Conservation (phyloP, 1,139 yeast genomes). For the Magnusiomyces fungicola region DNA sequence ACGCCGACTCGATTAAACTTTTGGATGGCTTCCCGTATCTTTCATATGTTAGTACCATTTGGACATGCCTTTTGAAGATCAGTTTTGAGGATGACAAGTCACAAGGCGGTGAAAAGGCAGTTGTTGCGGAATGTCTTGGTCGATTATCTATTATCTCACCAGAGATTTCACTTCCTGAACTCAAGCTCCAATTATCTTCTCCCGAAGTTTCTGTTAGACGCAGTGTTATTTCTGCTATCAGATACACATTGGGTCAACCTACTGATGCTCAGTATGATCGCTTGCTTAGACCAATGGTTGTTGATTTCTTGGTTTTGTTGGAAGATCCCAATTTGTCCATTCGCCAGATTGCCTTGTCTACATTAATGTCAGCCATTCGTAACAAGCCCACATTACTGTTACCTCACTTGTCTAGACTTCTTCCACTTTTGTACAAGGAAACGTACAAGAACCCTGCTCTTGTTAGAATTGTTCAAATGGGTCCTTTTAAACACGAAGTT, state of each 20-base stretch:
- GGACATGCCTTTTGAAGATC: conserved; percentile 24
- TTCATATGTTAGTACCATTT: conserved; percentile 18
- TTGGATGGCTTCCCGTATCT: conserved; percentile 8
- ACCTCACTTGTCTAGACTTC: conserved; percentile 43
- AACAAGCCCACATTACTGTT: conserved; percentile 47
- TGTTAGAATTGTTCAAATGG: conserved; percentile 68
- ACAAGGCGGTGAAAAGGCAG: conserved; percentile 29
- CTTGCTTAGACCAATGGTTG: conserved; percentile 30
- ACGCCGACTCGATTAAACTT: neutral
- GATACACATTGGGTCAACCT: conserved; percentile 29
- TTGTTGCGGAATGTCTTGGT: conserved; percentile 36
- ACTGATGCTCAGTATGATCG: conserved; percentile 26
- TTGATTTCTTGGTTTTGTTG: conserved; percentile 34
- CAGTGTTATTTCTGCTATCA: conserved; percentile 34
- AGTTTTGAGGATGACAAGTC: conserved; percentile 16
- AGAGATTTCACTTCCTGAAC: conserved; percentile 25
- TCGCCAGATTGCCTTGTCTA: conserved; percentile 51
- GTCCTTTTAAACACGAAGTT: conserved; percentile 77
- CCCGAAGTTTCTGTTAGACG: conserved; percentile 23
- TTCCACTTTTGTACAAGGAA: conserved; percentile 51
- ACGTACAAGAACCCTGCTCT: conserved; percentile 49
- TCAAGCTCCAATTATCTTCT: conserved; percentile 22
- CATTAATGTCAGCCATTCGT: conserved; percentile 55
- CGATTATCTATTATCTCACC: conserved; percentile 29
- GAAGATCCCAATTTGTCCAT: conserved; percentile 27